Conservation (phyloP, 495 filamentous ascomycete species). For the Aspergillus affinis region DNA sequence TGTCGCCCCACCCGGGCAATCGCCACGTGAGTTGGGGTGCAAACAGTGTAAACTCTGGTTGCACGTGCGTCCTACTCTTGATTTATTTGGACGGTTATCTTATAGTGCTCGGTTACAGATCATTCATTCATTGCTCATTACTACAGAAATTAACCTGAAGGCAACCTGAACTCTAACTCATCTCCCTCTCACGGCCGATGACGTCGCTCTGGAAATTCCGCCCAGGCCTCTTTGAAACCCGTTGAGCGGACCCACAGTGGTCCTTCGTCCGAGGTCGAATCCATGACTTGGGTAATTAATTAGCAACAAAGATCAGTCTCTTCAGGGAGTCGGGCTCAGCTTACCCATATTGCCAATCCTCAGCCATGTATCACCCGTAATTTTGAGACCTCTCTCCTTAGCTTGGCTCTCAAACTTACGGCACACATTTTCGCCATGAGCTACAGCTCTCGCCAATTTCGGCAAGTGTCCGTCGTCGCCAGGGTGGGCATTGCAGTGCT, state of each 20-base stretch:
- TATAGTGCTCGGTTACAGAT: too few species aligned
- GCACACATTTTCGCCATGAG: slow-evolving; percentile 53
- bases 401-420: slow-evolving; percentile 34
- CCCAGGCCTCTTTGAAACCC: slow-evolving; percentile 42
- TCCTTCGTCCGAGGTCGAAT: slow-evolving; percentile 28
- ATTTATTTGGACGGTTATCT: background rate
- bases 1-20: slow-evolving; percentile 22
- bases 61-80: background rate
- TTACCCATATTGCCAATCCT: slow-evolving; percentile 54
- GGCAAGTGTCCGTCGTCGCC: slow-evolving; percentile 77
- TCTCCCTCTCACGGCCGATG: slow-evolving; percentile 21
- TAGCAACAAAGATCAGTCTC: slow-evolving; percentile 11
- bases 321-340: background rate
- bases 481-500: slow-evolving; percentile 48
- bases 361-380: slow-evolving; percentile 70
- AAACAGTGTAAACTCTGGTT: slow-evolving; percentile 5
- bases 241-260: slow-evolving; percentile 35
- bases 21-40: slow-evolving; percentile 29
- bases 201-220: slow-evolving; percentile 21
- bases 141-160: slow-evolving; percentile 1
- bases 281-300: slow-evolving; percentile 27
- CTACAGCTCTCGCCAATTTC: slow-evolving; percentile 71
- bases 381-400: slow-evolving; percentile 45
- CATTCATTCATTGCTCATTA: background rate
- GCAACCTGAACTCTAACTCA: background rate